Evolutionary conservation across 768 basidiomycete genomes (phyloP).

Genomic region (Lentinula detonsa): DNA sequence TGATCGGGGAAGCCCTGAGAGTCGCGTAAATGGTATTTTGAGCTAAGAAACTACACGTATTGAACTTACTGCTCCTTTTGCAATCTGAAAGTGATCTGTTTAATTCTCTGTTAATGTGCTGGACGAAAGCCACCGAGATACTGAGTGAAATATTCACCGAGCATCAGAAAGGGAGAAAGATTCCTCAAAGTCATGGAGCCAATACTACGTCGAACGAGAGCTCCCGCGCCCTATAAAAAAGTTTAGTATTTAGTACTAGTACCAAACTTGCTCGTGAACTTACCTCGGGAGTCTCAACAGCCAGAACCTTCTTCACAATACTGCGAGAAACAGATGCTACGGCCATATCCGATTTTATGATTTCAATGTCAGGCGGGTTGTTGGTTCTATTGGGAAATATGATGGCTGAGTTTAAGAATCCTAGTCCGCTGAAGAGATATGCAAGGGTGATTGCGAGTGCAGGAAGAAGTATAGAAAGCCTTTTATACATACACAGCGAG

Average conservation of each 20-base stretch:
- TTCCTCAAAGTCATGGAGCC: conserved; percentile 71
- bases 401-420: neutral
- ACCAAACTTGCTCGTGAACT: neutral
- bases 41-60: neutral
- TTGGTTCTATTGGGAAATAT: neutral
- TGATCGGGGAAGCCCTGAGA: conserved; percentile 87
- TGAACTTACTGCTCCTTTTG: conserved; percentile 56
- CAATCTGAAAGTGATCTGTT: conserved; percentile 67
- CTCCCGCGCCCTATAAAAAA: conserved; percentile 62
- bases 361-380: neutral
- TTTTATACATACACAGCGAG: conserved; percentile 1
- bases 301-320: conserved; percentile 73
- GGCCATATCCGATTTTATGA: conserved; percentile 18
- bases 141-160: conserved; percentile 26
- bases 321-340: conserved; percentile 45
- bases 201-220: conserved; percentile 80
- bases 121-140: neutral
- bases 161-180: conserved; percentile 87
- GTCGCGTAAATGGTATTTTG: neutral
- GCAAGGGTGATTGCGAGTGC: neutral
- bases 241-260: conserved; percentile 1
- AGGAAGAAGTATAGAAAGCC: neutral
- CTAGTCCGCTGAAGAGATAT: neutral
- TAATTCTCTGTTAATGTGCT: neutral
- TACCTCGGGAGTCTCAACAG: conserved; percentile 71